Base-by-base conservation (phyloP, 1,139 yeast genomes). In the Geotrichum candidum region DNA sequence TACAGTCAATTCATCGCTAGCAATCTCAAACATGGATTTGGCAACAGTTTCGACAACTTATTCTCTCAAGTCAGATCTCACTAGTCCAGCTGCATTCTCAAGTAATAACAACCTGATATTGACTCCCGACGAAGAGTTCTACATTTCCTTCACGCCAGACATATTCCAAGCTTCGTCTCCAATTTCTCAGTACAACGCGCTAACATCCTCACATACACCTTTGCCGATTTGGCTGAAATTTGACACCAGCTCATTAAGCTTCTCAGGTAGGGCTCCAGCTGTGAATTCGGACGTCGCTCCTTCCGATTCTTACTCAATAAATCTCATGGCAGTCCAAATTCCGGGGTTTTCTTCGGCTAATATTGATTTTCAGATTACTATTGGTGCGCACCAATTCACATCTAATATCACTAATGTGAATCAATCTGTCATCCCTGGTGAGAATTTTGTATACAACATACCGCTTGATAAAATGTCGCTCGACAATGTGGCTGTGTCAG, bases 201-300 rank as follows among this genome's bases (percentile, higher is more conserved):
- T 89, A 65, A 84, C 94, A 23, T 77, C 80, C 18, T 90, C 89
- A 71, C 84, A 94, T 71, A 82, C 96, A 1, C 94, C 99, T 1
- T 79, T 94, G 61, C 99, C 99, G 33, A 86, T 84, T 69, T 94
- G 99, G 99, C 77, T 91, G 60, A 74, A 76, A 61, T 94, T 92
- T 71, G 72, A 85, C 11, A 77, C 79, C 53, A 79, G 77, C 61
- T 65, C 74, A 2, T 75, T 89, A 65, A 81, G 88, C 22, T 92
- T 92, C 72, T 79, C 84, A 51, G 99, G 99, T 51, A 86, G 86
- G 1, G 94, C 96, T 0, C 99, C 99, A 3, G 78, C 87, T 10
- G 90, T 89, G 41, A 87, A 88, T 67, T 88, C 97, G 1, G 80
- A 83, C 15, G 86, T 89, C 68, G 99, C 99, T 1, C 97, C 98